phyloP scores from a whole-genome alignment of 23 red algal genomes.

The Gracilaria domingensis region DNA sequence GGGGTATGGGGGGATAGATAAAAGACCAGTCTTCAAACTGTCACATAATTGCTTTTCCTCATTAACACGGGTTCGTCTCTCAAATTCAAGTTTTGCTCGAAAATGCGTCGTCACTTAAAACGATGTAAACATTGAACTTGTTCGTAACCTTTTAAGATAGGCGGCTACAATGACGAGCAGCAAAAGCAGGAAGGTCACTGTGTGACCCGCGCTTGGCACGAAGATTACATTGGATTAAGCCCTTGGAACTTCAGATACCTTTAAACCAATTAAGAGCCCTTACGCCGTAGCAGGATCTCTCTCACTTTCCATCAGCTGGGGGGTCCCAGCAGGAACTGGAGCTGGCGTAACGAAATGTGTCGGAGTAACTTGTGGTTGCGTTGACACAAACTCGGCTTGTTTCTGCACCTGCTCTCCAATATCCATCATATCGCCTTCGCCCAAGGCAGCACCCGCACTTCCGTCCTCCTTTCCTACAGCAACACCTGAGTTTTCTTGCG shows the following conservation, averaged over 20 bases:
- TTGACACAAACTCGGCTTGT: background rate
- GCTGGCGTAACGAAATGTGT: background rate
- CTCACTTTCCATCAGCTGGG: background rate
- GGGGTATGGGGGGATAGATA: background rate
- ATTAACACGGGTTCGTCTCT: background rate
- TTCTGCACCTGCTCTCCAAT: background rate
- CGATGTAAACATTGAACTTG: background rate
- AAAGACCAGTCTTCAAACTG: too few relatives aligned
- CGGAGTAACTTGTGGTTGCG: background rate
- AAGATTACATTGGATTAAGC: background rate
- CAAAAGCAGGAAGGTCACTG: background rate
- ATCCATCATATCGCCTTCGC: background rate
- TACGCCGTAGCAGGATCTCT: background rate
- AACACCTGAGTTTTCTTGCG: background rate
- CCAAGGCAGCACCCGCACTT: background rate
- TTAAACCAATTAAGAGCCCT: background rate
- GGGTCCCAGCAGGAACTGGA: background rate
- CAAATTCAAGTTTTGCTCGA: background rate
- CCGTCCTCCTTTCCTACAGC: background rate
- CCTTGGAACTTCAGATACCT: background rate
- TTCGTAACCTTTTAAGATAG: background rate
- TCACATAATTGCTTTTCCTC: background rate
- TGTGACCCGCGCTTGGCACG: background rate
- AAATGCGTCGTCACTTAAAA: background rate
- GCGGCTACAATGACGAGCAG: background rate